These are phyloP conservation scores for Arthrobotrys musiformis DNA, from an alignment of 2,329 filamentous ascomycete species.

Conservation along the genomic window DNA sequence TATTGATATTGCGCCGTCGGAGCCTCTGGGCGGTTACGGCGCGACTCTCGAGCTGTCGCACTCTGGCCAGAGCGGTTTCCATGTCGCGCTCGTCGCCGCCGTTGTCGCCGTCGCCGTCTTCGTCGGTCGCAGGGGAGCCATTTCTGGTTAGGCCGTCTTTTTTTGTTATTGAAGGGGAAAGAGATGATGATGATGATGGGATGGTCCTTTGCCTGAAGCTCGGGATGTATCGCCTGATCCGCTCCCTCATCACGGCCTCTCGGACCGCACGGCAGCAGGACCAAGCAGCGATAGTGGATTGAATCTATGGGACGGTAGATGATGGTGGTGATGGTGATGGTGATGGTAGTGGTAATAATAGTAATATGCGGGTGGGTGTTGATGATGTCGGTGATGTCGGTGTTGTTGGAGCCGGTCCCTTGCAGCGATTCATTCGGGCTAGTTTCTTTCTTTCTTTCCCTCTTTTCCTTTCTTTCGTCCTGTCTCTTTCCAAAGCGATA, in stretches of 20 bases:
- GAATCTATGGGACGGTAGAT: slow-evolving; percentile 26
- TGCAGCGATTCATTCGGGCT: slow-evolving; percentile 55
- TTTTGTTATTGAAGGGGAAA: too few species aligned
- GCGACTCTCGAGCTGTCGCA: slow-evolving; percentile 35
- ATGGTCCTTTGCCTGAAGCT: slow-evolving; percentile 55
- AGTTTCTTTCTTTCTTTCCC: background rate
- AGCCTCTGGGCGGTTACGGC: background rate
- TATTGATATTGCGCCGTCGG: slow-evolving; percentile 17
- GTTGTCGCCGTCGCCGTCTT: slow-evolving; percentile 14
- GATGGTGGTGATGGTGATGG: background rate
- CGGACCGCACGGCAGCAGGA: too few species aligned
- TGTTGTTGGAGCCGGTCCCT: slow-evolving; percentile 16
- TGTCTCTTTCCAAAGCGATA: background rate
- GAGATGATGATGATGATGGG: too few species aligned
- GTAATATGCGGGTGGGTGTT: too few species aligned
- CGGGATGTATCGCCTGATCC: slow-evolving; percentile 53
- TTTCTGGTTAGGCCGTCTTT: too few species aligned
- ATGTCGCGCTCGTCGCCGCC: slow-evolving; percentile 26
- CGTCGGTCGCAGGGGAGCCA: too few species aligned
- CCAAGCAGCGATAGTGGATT: background rate
- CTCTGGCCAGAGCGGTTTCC: slow-evolving; percentile 31
- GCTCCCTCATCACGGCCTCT: slow-evolving; percentile 53
- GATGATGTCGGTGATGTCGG: slow-evolving; percentile 5
- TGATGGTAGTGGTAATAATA: too few species aligned
- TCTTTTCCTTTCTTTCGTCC: background rate